Conservation (phyloP, 345 rosid species). For the Eucalyptus virginea region DNA sequence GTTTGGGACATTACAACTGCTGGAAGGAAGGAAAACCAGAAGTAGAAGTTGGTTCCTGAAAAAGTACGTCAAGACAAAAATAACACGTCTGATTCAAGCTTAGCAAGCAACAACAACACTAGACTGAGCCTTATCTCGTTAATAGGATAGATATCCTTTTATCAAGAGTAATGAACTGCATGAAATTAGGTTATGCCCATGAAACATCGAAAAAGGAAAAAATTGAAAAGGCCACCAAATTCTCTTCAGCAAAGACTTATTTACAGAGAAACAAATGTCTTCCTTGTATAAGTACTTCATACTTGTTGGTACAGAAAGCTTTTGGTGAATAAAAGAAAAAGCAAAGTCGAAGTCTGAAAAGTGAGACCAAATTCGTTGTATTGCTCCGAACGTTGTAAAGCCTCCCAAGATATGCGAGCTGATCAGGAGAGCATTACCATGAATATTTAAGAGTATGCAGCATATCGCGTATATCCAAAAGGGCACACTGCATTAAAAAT, state of each 20-base stretch:
- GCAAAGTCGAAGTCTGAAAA: neutral
- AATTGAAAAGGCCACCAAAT: neutral
- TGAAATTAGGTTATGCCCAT: neutral
- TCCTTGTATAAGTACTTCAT: neutral
- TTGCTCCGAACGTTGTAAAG: neutral
- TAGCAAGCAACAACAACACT: neutral
- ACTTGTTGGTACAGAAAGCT: neutral
- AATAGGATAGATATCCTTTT: neutral
- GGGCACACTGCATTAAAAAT: conserved; percentile 38
- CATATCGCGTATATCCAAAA: conserved; percentile 54
- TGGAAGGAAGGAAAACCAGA: conserved; percentile 61
- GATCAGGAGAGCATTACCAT: conserved; percentile 28
- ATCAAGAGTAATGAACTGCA: neutral
- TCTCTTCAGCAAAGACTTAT: neutral
- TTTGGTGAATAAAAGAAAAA: neutral
- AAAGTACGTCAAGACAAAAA: neutral
- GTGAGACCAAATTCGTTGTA: neutral
- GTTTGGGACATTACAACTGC: conserved; percentile 31
- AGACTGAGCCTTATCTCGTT: neutral
- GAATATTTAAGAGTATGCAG: conserved; percentile 51
- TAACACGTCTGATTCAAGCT: neutral
- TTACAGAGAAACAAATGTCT: neutral
- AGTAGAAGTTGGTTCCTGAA: conserved; percentile 44
- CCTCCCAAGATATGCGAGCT: neutral
- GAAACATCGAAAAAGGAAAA: neutral